phyloP scores from a whole-genome alignment of 2,329 filamentous ascomycete species.

The Penicillium griseofulvum region DNA sequence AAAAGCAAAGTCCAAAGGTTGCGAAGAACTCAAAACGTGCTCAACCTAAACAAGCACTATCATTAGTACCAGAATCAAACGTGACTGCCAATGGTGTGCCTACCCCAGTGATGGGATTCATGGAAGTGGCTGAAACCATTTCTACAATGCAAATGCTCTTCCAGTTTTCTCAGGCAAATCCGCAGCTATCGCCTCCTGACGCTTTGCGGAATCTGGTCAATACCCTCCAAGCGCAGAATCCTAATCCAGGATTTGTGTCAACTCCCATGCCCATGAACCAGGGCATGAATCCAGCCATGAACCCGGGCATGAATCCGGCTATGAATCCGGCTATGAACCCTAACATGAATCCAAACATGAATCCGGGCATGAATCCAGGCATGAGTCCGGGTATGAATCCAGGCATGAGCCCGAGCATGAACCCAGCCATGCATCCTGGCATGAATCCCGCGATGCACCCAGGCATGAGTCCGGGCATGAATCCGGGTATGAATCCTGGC shows the following conservation, averaged over 20 bases:
- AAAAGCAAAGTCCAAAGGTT: conserved; percentile 59
- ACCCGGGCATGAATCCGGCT: conserved; percentile 20
- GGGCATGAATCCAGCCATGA: background rate
- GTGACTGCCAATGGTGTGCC: conserved; percentile 56
- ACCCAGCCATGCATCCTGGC: background rate
- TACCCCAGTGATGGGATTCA: conserved; percentile 56
- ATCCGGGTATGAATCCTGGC: background rate
- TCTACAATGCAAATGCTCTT: conserved; percentile 63
- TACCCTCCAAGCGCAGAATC: conserved; percentile 42
- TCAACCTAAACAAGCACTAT: conserved; percentile 46
- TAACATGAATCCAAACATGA: background rate
- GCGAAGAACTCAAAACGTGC: conserved; percentile 55
- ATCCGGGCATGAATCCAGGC: background rate
- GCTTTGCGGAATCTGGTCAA: conserved; percentile 55
- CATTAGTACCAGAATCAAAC: conserved; percentile 46
- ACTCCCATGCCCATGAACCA: conserved; percentile 26
- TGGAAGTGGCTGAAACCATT: conserved; percentile 66
- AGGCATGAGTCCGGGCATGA: background rate
- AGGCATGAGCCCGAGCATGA: background rate
- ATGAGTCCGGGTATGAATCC: conserved; percentile 22
- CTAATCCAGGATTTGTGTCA: conserved; percentile 29
- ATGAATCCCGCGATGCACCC: background rate
- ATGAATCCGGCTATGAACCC: background rate
- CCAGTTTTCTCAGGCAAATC: conserved; percentile 54
- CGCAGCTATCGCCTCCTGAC: conserved; percentile 52